Conservation (phyloP, 2,329 filamentous ascomycete species). For the Aspergillus ibericus region DNA sequence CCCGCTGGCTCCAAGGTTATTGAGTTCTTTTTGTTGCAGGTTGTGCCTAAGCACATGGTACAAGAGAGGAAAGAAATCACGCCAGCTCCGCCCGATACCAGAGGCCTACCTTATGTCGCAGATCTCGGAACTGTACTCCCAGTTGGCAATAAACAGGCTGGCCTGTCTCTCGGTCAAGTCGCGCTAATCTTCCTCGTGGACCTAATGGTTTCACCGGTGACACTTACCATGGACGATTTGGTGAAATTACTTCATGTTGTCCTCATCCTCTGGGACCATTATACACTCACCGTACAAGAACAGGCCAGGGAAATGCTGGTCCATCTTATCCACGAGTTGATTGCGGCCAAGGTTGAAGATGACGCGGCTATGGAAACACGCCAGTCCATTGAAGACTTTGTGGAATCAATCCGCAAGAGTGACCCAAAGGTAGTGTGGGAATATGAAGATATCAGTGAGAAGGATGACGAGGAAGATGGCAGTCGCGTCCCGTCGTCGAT, state of each 20-base stretch:
- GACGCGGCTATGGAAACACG: slow-evolving; percentile 66
- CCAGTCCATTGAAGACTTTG: slow-evolving; percentile 78
- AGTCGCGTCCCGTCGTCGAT: slow-evolving; percentile 85
- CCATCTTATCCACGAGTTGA: slow-evolving; percentile 92
- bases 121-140: slow-evolving; percentile 78
- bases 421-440: slow-evolving; percentile 85
- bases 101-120: slow-evolving; percentile 81
- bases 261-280: slow-evolving; percentile 95
- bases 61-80: slow-evolving; percentile 76
- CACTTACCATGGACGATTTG: slow-evolving; percentile 74
- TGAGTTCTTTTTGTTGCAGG: slow-evolving; percentile 87
- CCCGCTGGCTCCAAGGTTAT: slow-evolving; percentile 85
- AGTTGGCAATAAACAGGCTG: slow-evolving; percentile 84
- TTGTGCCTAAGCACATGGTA: slow-evolving; percentile 95
- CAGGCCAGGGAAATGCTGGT: slow-evolving; percentile 97
- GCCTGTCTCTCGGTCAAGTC: slow-evolving; percentile 88
- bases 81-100: slow-evolving; percentile 66
- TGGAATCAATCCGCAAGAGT: slow-evolving; percentile 81
- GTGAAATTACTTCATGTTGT: slow-evolving; percentile 87
- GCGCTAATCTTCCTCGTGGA: slow-evolving; percentile 93
- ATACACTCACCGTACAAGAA: slow-evolving; percentile 90
- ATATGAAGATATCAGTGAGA: slow-evolving; percentile 89
- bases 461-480: slow-evolving; percentile 66
- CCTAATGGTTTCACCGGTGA: slow-evolving; percentile 88
- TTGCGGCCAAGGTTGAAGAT: slow-evolving; percentile 76